Evolutionary conservation across 202 grass and related monocot genomes (phyloP), one percentile per base, ranked within the genome.

Genomic region (Digitaria exilis): DNA sequence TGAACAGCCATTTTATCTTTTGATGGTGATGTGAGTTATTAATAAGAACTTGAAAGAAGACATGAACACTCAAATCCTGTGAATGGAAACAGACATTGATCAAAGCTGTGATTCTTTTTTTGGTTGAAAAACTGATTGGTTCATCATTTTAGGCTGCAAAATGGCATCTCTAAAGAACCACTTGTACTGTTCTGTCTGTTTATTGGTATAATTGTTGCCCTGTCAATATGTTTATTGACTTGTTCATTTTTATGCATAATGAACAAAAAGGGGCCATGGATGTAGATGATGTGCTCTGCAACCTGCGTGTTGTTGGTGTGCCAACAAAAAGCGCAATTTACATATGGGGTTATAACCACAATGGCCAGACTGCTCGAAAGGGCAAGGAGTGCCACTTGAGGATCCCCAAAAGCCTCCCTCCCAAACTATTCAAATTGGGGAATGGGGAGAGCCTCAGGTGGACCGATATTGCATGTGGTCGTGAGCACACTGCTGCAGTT

Each of bases 291-390:
- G 80, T 90, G 64, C 61, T 95, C 17, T 85, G 69, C 80, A 78
- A 87, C 42, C 58, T 90, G 18, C 80, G 71, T 45, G 69, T 68
- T 70, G 69, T 66, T 28, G 88, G 85, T 19, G 28, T 79, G 21
- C 96, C 90, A 8, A 69, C 92, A 5, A 95, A 93, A 70, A 98
- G 91, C 16, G 92, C 90, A 48, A 98, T 98, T 85, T 98, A 98
- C 80, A 68, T 92, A 60, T 95, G 96, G 96, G 96, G 96, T 21
- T 98, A 98, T 73, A 98, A 98, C 45, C 85, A 98, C 8, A 95
- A 87, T 41, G 96, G 96, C 0, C 96, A 98, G 75, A 98, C 93
- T 12, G 92, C 92, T 19, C 78, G 93, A 58, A 91, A 93, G 69
- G 90, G 87, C 39, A 90, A 91, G 73, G 82, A 86, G 31, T 77